Conservation (phyloP, 176 grass and related monocot species). For the Saccharum spontaneum region DNA sequence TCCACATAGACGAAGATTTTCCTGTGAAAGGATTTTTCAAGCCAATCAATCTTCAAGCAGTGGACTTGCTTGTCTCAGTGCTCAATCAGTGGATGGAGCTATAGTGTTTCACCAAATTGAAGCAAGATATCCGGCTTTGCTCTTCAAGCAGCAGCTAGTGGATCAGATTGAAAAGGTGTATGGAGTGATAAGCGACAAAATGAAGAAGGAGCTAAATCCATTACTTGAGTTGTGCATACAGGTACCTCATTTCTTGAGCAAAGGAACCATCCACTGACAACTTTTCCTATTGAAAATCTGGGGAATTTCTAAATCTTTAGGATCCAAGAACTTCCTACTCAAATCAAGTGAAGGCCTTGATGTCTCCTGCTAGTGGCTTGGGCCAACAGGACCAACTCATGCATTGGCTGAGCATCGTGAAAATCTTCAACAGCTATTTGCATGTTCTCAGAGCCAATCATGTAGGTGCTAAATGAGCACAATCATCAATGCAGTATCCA, state of each 20-base stretch:
- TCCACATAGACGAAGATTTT: slow-evolving; percentile 56
- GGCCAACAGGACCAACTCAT: slow-evolving; percentile 40
- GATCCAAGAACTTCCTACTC: slow-evolving; percentile 48
- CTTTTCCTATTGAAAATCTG: slow-evolving; percentile 19
- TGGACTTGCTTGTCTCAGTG: slow-evolving; percentile 56
- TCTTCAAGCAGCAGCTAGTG: slow-evolving; percentile 87
- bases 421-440: slow-evolving; percentile 62
- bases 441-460: slow-evolving; percentile 62
- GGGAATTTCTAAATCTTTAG: slow-evolving; percentile 35
- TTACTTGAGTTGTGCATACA: slow-evolving; percentile 81
- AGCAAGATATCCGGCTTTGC: slow-evolving; percentile 74
- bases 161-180: slow-evolving; percentile 81
- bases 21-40: slow-evolving; percentile 68
- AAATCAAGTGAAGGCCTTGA: slow-evolving; percentile 41
- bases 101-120: slow-evolving; percentile 51
- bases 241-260: slow-evolving; percentile 40
- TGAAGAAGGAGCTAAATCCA: slow-evolving; percentile 79
- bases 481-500: slow-evolving; percentile 14
- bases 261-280: slow-evolving; percentile 27
- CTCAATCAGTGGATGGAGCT: slow-evolving; percentile 48
- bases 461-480: slow-evolving; percentile 43
- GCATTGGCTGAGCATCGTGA: slow-evolving; percentile 60
- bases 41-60: slow-evolving; percentile 53
- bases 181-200: slow-evolving; percentile 64
- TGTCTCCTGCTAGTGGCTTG: slow-evolving; percentile 24